A percentile compares a stretch with the other conserved stretches of the same genome.
These are phyloP conservation scores for Saturnispora zaruensis DNA, from an alignment of 805 yeast genomes.

Conservation along the genomic window DNA sequence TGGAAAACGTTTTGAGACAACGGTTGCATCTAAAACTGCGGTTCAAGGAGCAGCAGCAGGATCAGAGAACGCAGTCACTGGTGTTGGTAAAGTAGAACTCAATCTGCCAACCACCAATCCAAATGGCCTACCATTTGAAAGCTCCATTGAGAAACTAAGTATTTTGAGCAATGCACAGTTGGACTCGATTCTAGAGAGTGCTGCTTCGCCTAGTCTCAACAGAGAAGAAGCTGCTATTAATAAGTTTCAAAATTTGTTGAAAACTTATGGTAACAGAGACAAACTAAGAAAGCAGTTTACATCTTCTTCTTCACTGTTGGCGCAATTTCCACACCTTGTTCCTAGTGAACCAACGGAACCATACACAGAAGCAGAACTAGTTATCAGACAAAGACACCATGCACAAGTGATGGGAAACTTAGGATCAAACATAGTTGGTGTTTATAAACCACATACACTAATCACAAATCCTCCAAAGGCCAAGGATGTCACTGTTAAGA, in stretches of 20 bases:
- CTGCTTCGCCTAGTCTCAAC: slow-evolving; percentile 23
- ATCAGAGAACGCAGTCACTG: background rate
- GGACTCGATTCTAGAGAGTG: slow-evolving; percentile 19
- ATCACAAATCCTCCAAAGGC: slow-evolving; percentile 49
- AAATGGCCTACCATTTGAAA: slow-evolving; percentile 9
- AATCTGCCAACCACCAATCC: slow-evolving; percentile 4
- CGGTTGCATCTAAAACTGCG: background rate
- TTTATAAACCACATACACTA: slow-evolving; percentile 64
- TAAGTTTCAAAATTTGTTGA: slow-evolving; percentile 22
- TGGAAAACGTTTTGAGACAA: background rate
- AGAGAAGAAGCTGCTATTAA: slow-evolving; percentile 24
- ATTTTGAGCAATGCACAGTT: slow-evolving; percentile 21
- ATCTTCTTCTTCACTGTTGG: slow-evolving; percentile 21
- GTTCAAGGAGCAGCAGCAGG: slow-evolving; percentile 1
- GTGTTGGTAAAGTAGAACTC: background rate
- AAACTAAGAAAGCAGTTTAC: slow-evolving; percentile 17
- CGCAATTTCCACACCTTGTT: slow-evolving; percentile 51
- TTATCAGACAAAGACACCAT: slow-evolving; percentile 63
- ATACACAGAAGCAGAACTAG: slow-evolving; percentile 70
- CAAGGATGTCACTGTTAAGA: slow-evolving; percentile 54
- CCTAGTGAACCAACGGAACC: slow-evolving; percentile 55
- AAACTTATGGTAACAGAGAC: slow-evolving; percentile 22
- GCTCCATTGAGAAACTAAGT: slow-evolving; percentile 15
- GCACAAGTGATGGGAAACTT: slow-evolving; percentile 42
- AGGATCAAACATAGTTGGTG: slow-evolving; percentile 57